A percentile compares a stretch with the other conserved stretches of the same genome.
Conservation (phyloP, 495 filamentous ascomycete genomes). For the Podospora australis region DNA sequence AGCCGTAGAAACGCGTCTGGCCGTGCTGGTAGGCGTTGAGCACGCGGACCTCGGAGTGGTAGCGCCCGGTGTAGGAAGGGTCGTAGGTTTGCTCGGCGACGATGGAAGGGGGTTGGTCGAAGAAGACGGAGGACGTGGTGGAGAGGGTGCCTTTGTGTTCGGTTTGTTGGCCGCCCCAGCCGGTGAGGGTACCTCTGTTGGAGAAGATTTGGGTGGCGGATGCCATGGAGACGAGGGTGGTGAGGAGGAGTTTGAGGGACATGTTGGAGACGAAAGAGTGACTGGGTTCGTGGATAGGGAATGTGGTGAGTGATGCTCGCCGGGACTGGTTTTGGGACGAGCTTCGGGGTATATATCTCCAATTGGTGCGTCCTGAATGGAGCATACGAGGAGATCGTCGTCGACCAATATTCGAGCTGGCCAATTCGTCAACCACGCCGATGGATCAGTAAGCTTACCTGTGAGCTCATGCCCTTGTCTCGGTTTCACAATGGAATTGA, state of each 20-base stretch:
- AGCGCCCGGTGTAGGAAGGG: constrained; percentile 41
- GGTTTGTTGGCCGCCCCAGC: constrained; percentile 42
- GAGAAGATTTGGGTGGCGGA: constrained; percentile 38
- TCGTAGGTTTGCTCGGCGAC: constrained; percentile 50
- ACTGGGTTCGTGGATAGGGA: too few relatives aligned
- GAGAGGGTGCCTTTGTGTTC: constrained; percentile 42
- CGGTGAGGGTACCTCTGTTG: constrained; percentile 44
- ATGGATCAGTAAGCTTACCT: too few relatives aligned
- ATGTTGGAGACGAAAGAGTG: neutral
- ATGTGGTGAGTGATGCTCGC: neutral
- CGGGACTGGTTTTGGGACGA: neutral
- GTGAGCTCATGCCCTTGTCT: too few relatives aligned
- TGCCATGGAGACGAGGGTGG: neutral
- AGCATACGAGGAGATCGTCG: too few relatives aligned
- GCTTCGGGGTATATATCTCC: too few relatives aligned
- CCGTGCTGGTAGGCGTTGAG: constrained; percentile 43
- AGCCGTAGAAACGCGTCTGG: constrained; percentile 50
- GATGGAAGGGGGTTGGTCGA: constrained; percentile 41
- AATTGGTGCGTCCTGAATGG: too few relatives aligned
- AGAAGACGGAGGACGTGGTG: constrained; percentile 41
- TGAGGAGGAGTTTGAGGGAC: neutral
- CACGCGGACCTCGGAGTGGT: constrained; percentile 49
- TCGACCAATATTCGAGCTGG: too few relatives aligned
- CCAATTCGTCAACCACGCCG: too few relatives aligned
- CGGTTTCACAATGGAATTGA: too few relatives aligned